These are phyloP conservation scores for Candida sanyiensis DNA, from an alignment of 805 yeast genomes.

Conservation along the genomic window DNA sequence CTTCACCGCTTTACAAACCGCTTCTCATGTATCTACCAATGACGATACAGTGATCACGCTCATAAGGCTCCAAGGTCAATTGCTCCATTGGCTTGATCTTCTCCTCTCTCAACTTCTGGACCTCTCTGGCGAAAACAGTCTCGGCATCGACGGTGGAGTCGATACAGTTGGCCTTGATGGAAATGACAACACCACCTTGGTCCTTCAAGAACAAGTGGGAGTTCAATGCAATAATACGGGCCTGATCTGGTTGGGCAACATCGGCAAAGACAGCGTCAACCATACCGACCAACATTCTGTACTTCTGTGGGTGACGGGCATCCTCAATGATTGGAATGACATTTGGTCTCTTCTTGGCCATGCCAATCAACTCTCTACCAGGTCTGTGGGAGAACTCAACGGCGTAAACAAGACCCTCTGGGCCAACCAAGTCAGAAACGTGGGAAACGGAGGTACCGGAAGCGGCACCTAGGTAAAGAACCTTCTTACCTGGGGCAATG, in stretches of 20 bases:
- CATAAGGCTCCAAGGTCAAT: conserved; percentile 98
- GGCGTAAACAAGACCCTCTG: conserved; percentile 98
- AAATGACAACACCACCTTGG: conserved; percentile 97
- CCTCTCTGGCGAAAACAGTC: conserved; percentile 98
- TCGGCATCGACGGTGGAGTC: conserved; percentile 99
- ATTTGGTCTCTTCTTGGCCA: conserved; percentile 99
- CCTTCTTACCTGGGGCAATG: conserved; percentile 97
- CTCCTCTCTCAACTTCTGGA: conserved; percentile 97
- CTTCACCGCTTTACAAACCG: conserved; percentile 39
- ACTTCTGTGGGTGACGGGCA: conserved; percentile 99
- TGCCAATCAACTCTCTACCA: conserved; percentile 97
- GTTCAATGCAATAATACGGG: conserved; percentile 98
- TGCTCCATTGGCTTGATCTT: conserved; percentile 98
- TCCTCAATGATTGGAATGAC: conserved; percentile 98
- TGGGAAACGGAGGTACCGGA: conserved; percentile 99
- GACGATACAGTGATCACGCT: conserved; percentile 99
- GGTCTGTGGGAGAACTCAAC: conserved; percentile 99
- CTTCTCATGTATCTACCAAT: conserved; percentile 95
- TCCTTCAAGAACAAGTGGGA: conserved; percentile 97
- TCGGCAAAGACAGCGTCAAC: conserved; percentile 98
- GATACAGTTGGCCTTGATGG: conserved; percentile 99
- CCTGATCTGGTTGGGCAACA: conserved; percentile 99
- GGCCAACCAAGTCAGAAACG: conserved; percentile 97
- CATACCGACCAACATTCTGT: conserved; percentile 98
- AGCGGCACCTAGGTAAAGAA: conserved; percentile 96